These are phyloP conservation scores for Paramyrothecium roridum DNA, from an alignment of 2,329 filamentous ascomycete genomes.

Conservation along the genomic window DNA sequence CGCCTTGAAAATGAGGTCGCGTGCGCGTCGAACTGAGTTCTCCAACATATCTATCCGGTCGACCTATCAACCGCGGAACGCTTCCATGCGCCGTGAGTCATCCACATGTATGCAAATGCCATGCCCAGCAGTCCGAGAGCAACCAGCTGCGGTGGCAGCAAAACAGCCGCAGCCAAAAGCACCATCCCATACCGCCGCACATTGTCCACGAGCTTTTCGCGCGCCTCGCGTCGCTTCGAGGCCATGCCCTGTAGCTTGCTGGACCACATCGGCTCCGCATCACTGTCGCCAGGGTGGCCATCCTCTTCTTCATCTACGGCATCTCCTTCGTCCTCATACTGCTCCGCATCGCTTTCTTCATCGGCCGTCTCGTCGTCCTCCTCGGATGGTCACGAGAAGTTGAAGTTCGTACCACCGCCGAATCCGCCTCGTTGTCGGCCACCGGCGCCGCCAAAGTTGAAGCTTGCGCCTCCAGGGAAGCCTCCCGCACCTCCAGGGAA, in stretches of 20 bases:
- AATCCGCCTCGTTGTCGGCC: conserved; percentile 34
- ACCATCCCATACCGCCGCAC: conserved; percentile 40
- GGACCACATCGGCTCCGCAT: conserved; percentile 4
- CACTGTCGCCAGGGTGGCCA: conserved; percentile 19
- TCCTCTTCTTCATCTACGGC: conserved; percentile 23
- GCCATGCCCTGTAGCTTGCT: conserved; percentile 24
- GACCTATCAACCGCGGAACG: conserved; percentile 2
- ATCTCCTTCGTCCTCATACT: conserved; percentile 28
- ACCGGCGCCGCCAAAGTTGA: conserved; percentile 47
- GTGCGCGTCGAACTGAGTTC: neutral
- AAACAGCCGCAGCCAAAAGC: conserved; percentile 40
- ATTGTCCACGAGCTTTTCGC: conserved; percentile 34
- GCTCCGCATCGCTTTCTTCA: conserved; percentile 28
- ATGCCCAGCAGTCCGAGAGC: conserved; percentile 28
- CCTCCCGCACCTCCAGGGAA: conserved; percentile 50
- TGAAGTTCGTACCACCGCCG: conserved; percentile 24
- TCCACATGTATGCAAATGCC: conserved; percentile 38
- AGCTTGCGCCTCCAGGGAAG: conserved; percentile 49
- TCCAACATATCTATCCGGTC: conserved; percentile 19
- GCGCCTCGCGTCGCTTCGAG: conserved; percentile 27
- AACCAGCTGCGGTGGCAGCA: conserved; percentile 42
- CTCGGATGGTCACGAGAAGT: conserved; percentile 49
- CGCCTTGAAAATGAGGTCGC: conserved; percentile 6
- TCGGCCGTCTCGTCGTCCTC: conserved; percentile 26
- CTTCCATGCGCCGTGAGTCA: conserved; percentile 19